Conservation (phyloP, 2,329 filamentous ascomycete species). For the Trichoderma oligosporum region DNA sequence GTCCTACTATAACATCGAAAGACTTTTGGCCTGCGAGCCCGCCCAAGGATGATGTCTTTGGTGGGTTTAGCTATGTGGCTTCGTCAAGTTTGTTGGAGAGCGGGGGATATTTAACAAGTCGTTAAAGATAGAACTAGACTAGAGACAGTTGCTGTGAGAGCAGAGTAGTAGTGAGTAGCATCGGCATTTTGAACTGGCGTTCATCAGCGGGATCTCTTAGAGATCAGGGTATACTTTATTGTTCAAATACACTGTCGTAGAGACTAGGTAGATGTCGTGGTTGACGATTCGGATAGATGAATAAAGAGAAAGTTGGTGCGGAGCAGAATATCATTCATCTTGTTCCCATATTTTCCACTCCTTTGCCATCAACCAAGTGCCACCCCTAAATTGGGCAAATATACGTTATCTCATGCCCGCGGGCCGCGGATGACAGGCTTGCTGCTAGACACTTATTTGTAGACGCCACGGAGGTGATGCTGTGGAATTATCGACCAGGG, state of each 20-base stretch:
- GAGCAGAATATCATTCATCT: neutral
- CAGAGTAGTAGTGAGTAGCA: neutral
- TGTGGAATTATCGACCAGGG: neutral
- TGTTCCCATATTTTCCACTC: neutral
- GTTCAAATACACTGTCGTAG: neutral
- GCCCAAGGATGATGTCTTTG: slow-evolving; percentile 55
- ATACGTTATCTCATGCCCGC: too few relatives aligned
- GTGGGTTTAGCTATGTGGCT: slow-evolving; percentile 62
- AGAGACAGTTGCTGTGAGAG: neutral
- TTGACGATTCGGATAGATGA: neutral
- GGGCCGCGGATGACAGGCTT: too few relatives aligned
- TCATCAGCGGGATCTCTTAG: neutral
- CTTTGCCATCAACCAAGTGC: neutral
- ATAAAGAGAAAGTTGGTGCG: neutral
- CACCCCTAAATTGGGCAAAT: neutral
- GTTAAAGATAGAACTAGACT: slow-evolving; percentile 11
- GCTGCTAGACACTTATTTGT: neutral
- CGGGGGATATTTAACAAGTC: slow-evolving; percentile 32
- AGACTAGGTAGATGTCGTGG: neutral
- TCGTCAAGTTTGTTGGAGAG: slow-evolving; percentile 55
- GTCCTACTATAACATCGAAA: slow-evolving; percentile 57
- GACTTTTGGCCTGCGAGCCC: slow-evolving; percentile 40
- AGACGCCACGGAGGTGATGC: neutral
- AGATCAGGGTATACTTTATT: neutral
- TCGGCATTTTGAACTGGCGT: slow-evolving; percentile 1